Percentiles rank a stretch among this genome's conserved stretches.
Evolutionary conservation across 257 asterid species (phyloP).

Genomic region (Solanum commersonii): DNA sequence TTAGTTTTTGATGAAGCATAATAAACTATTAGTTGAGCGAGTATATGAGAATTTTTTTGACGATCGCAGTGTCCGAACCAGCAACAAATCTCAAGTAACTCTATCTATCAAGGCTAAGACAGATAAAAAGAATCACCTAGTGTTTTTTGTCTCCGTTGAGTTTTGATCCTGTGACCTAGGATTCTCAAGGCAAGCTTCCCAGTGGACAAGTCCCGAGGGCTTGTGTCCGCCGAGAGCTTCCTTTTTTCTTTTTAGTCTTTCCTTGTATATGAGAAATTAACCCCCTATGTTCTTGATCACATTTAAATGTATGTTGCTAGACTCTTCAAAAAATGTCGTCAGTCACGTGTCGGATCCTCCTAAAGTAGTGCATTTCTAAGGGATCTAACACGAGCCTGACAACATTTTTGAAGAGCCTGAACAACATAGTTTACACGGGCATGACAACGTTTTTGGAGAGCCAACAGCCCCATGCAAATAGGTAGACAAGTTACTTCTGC

Average conservation of each 20-base stretch:
- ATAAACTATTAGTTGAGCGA: too few species aligned
- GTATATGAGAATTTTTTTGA: not conserved
- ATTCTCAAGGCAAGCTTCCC: too few species aligned
- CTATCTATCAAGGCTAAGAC: not conserved
- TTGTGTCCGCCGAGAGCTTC: too few species aligned
- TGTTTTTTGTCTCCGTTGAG: not conserved
- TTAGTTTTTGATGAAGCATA: too few species aligned
- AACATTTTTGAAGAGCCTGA: not conserved
- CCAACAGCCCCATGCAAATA: not conserved
- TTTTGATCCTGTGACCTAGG: not conserved
- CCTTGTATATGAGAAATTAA: not conserved
- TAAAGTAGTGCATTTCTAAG: not conserved
- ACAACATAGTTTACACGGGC: not conserved
- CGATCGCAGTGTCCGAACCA: fast-evolving
- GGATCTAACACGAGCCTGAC: not conserved
- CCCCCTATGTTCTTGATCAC: not conserved
- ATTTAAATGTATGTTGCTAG: not conserved
- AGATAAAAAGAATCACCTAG: not conserved
- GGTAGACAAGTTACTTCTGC: not conserved
- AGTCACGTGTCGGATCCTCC: not conserved
- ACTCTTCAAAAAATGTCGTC: not conserved
- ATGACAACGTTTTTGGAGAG: not conserved
- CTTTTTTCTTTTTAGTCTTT: too few species aligned
- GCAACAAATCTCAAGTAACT: too few species aligned
- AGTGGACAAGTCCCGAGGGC: too few species aligned